Conservation (phyloP, 2,329 filamentous ascomycete species). For the Dendrostoma leiphaemia region DNA sequence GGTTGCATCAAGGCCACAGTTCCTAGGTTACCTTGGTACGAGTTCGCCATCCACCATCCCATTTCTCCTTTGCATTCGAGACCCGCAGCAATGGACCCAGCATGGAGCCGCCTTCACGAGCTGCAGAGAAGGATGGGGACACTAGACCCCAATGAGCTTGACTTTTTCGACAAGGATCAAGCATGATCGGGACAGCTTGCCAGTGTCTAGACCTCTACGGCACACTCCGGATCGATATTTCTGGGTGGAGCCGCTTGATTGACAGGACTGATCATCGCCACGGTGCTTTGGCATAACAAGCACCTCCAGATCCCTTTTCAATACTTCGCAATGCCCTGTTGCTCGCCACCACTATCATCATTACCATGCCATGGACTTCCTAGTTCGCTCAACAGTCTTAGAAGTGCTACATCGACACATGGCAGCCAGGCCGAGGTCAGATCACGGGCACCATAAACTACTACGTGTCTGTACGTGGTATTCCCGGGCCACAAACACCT, state of each 20-base stretch:
- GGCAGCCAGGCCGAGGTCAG: background rate
- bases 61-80: background rate
- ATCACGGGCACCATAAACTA: background rate
- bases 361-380: too few relatives aligned
- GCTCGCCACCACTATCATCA: too few relatives aligned
- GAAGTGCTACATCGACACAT: background rate
- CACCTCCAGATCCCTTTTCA: too few relatives aligned
- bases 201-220: background rate
- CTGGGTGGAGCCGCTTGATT: too few relatives aligned
- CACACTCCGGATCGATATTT: too few relatives aligned
- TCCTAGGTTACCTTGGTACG: too few relatives aligned
- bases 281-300: too few relatives aligned
- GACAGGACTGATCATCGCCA: too few relatives aligned
- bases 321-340: too few relatives aligned
- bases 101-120: background rate
- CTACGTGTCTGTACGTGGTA: background rate
- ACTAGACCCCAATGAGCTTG: background rate
- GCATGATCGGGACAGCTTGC: background rate
- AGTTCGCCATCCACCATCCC: too few relatives aligned
- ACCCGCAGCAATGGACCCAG: too few relatives aligned
- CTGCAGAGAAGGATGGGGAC: background rate
- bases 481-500: background rate
- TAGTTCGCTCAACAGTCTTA: background rate
- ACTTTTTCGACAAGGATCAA: background rate
- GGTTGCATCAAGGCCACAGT: too few relatives aligned